Base-by-base conservation (phyloP, 2,329 filamentous ascomycete species). In the Diaporthe sp. region DNA sequence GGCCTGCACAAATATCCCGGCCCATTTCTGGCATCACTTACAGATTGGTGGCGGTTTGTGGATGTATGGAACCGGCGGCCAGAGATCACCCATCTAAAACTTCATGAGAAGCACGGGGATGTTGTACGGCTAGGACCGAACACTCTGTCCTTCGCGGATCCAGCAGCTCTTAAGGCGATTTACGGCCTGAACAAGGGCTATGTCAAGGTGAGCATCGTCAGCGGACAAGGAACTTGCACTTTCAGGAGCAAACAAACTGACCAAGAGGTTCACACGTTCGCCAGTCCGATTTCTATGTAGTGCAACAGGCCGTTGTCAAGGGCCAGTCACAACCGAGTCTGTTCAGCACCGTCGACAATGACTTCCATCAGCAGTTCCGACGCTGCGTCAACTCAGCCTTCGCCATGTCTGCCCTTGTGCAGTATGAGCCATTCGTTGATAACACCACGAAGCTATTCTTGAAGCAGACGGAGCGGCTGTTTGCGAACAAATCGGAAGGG, bases 101-200 rank as follows among this genome's bases (percentile, higher is more conserved):
- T 97, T 0, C 82, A 84, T 74, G 77, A 80, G 28, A 79, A 81
- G 61, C 82, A 84, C 69, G 85, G 85, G 9, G 78, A 80, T 5
- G 80, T 86, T 4, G 85, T 87, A 10, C 83, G 85, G 15, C 77
- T 85, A 37, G 81, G 81, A 15, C 84, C 85, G 1, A 81, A 84
- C 61, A 83, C 85, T 59, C 79, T 87, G 19, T 83, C 83, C 6
- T 86, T 83, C 78, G 81, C 79, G 67, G 73, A 78, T 31, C 75
- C 75, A n/a, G 73, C 49, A n/a, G 75, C 73, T 7, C 55, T 75
- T 5, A 77, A 77, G 49, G 70, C 68, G 1, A 77, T 77, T 0
- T 97, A 97, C 82, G 94, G 94, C 0, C 84, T 96, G 58, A 96
- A 96, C 82, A 96, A 96, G 83, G 94, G 94, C 0, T 94, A 95